A percentile compares a stretch with the other conserved stretches of the same genome.
These are phyloP conservation scores for Acanthamoeba royreba DNA, from an alignment of 208 protist genomes.

Conservation along the genomic window DNA sequence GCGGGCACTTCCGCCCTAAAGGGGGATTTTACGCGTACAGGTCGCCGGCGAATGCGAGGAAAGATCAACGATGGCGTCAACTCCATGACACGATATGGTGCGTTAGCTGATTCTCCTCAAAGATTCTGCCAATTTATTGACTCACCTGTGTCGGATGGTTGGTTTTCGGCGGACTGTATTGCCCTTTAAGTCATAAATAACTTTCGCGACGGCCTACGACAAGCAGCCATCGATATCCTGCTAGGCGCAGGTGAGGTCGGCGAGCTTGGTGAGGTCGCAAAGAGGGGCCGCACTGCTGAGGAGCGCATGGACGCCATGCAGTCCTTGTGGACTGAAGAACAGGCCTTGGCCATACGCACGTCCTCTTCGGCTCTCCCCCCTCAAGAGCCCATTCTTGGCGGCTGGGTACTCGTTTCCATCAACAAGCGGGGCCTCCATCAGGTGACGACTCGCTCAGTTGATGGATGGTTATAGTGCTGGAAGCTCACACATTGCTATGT, in stretches of 20 bases:
- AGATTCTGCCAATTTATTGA: no score
- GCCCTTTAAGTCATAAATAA: conserved; percentile 7
- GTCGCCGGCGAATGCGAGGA: neutral
- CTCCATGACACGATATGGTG: neutral
- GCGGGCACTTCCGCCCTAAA: conserved; percentile 35
- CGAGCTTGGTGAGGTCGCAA: neutral
- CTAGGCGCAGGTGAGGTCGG: neutral
- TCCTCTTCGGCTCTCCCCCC: neutral
- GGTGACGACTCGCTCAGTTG: no score
- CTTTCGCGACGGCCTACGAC: neutral
- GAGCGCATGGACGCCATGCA: neutral
- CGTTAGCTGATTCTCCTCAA: no score
- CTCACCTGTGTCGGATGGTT: no score
- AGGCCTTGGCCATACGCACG: neutral
- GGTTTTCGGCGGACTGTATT: no score
- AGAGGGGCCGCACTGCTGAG: neutral
- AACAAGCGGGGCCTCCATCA: neutral
- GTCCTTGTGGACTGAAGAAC: neutral
- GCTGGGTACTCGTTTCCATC: neutral
- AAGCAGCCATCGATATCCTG: neutral
- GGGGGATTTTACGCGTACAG: conserved; percentile 40
- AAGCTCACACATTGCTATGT: no score
- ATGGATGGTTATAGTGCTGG: no score
- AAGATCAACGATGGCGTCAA: conserved; percentile 15
- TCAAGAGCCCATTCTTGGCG: neutral